Evolutionary conservation across 176 grass and related monocot species (phyloP).

Genomic region (Alloteropsis semialata): DNA sequence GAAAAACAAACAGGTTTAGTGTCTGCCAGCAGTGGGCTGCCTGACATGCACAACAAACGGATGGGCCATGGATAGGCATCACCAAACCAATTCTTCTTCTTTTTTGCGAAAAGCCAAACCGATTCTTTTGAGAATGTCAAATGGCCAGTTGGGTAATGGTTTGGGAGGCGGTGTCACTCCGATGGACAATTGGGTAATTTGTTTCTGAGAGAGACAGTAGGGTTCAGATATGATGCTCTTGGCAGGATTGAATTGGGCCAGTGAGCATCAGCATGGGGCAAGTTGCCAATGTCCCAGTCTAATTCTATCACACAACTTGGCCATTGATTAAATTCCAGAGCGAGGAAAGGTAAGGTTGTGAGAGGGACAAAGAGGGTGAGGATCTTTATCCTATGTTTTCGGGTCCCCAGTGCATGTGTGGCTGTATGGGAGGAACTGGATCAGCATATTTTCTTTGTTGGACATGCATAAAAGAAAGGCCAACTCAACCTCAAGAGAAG

Average conservation of each 20-base stretch:
- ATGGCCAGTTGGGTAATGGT: conserved; percentile 1
- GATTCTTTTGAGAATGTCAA: conserved; percentile 2
- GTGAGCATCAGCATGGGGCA: conserved; percentile 38
- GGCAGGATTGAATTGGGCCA: conserved; percentile 14
- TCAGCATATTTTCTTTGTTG: conserved; percentile 24
- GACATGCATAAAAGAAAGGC: conserved; percentile 1
- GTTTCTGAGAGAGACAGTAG: not conserved
- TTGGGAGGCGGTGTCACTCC: not conserved
- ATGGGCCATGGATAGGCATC: not conserved
- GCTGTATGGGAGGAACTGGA: conserved; percentile 33
- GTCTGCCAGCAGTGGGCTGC: not conserved
- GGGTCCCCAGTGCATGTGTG: conserved; percentile 32
- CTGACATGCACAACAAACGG: not conserved
- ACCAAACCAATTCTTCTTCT: conserved; percentile 1
- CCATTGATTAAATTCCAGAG: conserved; percentile 36
- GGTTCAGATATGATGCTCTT: conserved; percentile 1
- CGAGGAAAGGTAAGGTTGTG: conserved; percentile 31
- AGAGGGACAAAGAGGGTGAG: not conserved
- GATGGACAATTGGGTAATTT: conserved; percentile 19
- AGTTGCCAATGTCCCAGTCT: conserved; percentile 29
- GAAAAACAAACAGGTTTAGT: not conserved
- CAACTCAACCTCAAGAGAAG: conserved; percentile 11
- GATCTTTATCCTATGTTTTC: conserved; percentile 31
- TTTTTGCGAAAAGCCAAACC: too few relatives aligned
- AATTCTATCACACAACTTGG: conserved; percentile 18